A percentile compares a stretch with the other conserved stretches of the same genome.
phyloP scores from a whole-genome alignment of 192 early-diverging fungal species.

The Coemansia sp. region DNA sequence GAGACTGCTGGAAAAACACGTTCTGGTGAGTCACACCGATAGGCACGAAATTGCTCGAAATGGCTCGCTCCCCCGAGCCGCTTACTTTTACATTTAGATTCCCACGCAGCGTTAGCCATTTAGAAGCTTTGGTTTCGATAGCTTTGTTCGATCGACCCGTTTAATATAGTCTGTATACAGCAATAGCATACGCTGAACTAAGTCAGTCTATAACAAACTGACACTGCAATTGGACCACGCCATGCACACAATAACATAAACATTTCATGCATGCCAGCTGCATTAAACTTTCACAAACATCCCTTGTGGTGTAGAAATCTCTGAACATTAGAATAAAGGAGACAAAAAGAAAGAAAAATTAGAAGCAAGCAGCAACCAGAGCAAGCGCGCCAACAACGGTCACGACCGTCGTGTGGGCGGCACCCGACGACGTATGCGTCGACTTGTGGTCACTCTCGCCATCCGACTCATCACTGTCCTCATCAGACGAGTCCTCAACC shows the following conservation, averaged over 20 bases:
- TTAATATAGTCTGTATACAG: too few species aligned
- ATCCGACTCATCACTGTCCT: not conserved
- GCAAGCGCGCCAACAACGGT: slow-evolving; percentile 28
- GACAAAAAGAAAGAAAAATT: slow-evolving; percentile 6
- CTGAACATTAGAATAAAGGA: slow-evolving; percentile 8
- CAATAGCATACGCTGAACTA: too few species aligned
- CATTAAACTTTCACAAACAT: too few species aligned
- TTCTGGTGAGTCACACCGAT: not conserved
- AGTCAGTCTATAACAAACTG: too few species aligned
- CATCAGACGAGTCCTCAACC: not conserved
- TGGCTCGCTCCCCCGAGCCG: too few species aligned
- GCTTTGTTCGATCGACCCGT: too few species aligned
- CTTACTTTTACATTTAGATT: not conserved
- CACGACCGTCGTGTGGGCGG: slow-evolving; percentile 21
- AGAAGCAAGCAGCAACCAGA: slow-evolving; percentile 35
- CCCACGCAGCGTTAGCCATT: not conserved
- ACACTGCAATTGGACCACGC: too few species aligned
- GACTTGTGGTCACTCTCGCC: slow-evolving; percentile 4
- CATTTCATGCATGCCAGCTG: too few species aligned
- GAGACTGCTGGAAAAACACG: not conserved
- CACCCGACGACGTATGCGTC: slow-evolving; percentile 18
- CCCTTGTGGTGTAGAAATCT: not conserved
- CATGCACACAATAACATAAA: too few species aligned
- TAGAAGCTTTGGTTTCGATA: not conserved
- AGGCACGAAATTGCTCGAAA: too few species aligned